A percentile compares a stretch with the other conserved stretches of the same genome.
These are phyloP conservation scores for Arthrobotrys iridis DNA, from an alignment of 2,329 filamentous ascomycete genomes.

Conservation along the genomic window DNA sequence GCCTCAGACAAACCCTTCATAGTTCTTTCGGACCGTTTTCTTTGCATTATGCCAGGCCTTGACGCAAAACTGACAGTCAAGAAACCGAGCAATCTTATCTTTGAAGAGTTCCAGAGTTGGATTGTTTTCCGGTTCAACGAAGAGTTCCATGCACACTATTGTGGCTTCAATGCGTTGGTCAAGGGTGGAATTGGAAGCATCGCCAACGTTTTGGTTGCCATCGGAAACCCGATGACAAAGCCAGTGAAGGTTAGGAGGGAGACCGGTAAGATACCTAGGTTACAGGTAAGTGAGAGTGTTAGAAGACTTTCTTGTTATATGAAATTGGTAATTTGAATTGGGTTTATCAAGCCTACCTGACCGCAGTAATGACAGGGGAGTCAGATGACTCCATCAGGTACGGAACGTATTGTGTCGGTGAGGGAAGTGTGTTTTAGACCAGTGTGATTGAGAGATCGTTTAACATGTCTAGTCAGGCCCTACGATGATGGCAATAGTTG, in stretches of 20 bases:
- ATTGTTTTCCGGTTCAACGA: conserved; percentile 56
- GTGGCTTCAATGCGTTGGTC: conserved; percentile 54
- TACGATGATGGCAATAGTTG: neutral
- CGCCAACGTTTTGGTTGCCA: conserved; percentile 28
- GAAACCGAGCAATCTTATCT: conserved; percentile 55
- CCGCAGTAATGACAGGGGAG: conserved; percentile 32
- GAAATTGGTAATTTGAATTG: conserved; percentile 29
- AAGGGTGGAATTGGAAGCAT: conserved; percentile 10
- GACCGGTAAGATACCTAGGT: conserved; percentile 53
- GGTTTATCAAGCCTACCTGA: conserved; percentile 23
- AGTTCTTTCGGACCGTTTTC: conserved; percentile 55
- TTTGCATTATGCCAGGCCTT: conserved; percentile 57
- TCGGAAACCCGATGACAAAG: conserved; percentile 55
- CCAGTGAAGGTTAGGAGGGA: conserved; percentile 58
- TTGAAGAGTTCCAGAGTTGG: conserved; percentile 57
- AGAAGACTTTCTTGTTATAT: neutral
- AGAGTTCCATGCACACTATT: conserved; percentile 56
- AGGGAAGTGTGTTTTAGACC: neutral
- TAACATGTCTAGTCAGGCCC: neutral
- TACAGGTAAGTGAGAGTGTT: neutral
- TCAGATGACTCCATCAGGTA: conserved; percentile 28
- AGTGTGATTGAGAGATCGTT: neutral
- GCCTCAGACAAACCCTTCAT: conserved; percentile 54
- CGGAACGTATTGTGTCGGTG: neutral
- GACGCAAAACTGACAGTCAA: conserved; percentile 56